A percentile compares a stretch with the other conserved stretches of the same genome.
phyloP scores from a whole-genome alignment of 2,329 filamentous ascomycete genomes.

The Verticillium isaacii region DNA sequence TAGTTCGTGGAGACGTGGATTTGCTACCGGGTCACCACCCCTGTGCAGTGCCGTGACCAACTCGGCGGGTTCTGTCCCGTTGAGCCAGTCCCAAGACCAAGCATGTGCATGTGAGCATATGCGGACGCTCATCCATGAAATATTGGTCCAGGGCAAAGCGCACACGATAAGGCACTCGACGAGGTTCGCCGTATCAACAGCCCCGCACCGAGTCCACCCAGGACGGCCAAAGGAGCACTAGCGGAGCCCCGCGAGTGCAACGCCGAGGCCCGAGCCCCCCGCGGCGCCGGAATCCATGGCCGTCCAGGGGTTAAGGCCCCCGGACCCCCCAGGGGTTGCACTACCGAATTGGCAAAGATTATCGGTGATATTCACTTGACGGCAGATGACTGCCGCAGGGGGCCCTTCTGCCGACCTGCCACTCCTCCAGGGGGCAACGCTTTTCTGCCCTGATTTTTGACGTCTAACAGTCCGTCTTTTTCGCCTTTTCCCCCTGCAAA shows the following conservation, averaged over 20 bases:
- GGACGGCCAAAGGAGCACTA: not conserved
- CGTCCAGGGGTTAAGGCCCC: not conserved
- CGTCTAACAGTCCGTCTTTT: not conserved
- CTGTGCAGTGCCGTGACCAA: not conserved
- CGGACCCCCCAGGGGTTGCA: not conserved
- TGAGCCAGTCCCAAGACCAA: not conserved
- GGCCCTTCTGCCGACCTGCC: not conserved
- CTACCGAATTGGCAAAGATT: not conserved
- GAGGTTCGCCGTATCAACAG: not conserved
- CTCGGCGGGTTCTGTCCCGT: not conserved
- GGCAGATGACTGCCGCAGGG: constrained; percentile 1
- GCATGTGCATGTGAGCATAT: not conserved
- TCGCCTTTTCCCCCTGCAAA: not conserved
- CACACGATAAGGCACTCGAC: not conserved
- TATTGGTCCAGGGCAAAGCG: not conserved
- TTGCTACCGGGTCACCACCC: not conserved
- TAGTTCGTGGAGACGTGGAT: too few relatives aligned
- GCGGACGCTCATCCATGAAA: not conserved
- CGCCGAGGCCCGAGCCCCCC: not conserved
- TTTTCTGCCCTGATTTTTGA: not conserved
- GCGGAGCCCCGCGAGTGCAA: not conserved
- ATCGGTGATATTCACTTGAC: constrained; percentile 1
- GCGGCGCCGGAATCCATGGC: not conserved
- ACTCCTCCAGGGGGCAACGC: not conserved
- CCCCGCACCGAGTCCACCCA: not conserved